Evolutionary conservation across 495 filamentous ascomycete genomes (phyloP).

Genomic region (Staphylotrichum longicolle): DNA sequence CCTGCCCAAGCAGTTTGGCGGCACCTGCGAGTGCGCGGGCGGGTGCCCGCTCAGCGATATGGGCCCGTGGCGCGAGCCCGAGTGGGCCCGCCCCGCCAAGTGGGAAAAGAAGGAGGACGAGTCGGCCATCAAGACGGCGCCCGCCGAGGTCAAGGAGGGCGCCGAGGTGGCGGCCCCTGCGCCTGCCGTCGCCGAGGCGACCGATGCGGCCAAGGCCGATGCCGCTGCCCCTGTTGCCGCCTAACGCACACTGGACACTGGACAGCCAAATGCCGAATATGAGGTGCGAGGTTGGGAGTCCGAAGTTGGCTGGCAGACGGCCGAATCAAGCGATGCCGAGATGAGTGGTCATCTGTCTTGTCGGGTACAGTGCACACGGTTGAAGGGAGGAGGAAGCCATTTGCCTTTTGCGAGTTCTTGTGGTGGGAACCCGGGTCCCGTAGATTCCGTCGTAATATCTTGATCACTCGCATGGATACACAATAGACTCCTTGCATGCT

Average conservation of each 20-base stretch:
- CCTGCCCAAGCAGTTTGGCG: conserved; percentile 82
- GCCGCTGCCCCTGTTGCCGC: conserved; percentile 39
- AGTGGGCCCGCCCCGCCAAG: conserved; percentile 68
- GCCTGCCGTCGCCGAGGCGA: conserved; percentile 6
- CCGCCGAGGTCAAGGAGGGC: conserved; percentile 29
- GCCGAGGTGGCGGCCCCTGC: conserved; percentile 21
- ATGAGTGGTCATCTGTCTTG: too few relatives aligned
- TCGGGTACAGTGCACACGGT: not conserved
- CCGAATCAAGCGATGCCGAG: not conserved
- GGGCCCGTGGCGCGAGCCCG: conserved; percentile 84
- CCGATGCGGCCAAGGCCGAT: conserved; percentile 24
- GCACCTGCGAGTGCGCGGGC: conserved; percentile 74
- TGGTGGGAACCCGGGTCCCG: conserved; percentile 1
- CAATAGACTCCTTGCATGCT: conserved; percentile 21
- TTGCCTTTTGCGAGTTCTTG: conserved; percentile 3
- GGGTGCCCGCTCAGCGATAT: conserved; percentile 86
- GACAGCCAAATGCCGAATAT: not conserved
- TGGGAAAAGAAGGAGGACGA: conserved; percentile 53
- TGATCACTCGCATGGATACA: conserved; percentile 17
- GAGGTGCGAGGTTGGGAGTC: not conserved
- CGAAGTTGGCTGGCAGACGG: not conserved
- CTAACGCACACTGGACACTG: conserved; percentile 25
- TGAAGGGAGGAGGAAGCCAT: not conserved
- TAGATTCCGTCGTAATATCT: conserved; percentile 16
- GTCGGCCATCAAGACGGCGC: conserved; percentile 23